Conservation (phyloP, 495 filamentous ascomycete genomes). For the Neurospora sp. region DNA sequence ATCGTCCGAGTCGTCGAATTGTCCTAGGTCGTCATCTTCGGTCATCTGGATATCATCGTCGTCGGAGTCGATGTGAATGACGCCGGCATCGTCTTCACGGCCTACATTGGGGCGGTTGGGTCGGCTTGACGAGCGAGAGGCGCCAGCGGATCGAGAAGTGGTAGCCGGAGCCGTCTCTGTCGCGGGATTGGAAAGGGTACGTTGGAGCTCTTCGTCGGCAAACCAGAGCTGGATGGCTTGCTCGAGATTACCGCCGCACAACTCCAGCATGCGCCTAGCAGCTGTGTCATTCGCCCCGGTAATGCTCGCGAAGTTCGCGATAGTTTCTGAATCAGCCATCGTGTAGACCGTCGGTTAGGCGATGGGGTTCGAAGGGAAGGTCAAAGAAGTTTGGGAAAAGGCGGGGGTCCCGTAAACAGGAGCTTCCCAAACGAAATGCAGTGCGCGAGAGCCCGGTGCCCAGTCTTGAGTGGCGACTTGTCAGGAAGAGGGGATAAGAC, state of each 20-base stretch:
- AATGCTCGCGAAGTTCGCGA: constrained; percentile 55
- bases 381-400: background rate
- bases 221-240: constrained; percentile 87
- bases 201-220: constrained; percentile 61
- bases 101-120: constrained; percentile 20
- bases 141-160: constrained; percentile 11
- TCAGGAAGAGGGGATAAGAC: background rate
- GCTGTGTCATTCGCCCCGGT: constrained; percentile 51
- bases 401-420: background rate
- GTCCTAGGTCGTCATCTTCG: constrained; percentile 41
- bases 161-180: constrained; percentile 18
- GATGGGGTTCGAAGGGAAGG: background rate
- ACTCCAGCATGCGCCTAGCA: constrained; percentile 67
- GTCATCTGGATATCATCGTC: constrained; percentile 47
- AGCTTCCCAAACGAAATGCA: background rate
- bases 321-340: constrained; percentile 55
- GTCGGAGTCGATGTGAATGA: constrained; percentile 65
- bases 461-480: background rate
- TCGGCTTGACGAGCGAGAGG: constrained; percentile 3
- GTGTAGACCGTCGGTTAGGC: constrained; percentile 12
- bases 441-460: background rate
- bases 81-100: constrained; percentile 45
- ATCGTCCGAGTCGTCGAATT: constrained; percentile 15
- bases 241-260: constrained; percentile 71
- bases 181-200: constrained; percentile 31